A percentile compares a stretch with the other conserved stretches of the same genome.
These are phyloP conservation scores for Hyparrhenia diplandra DNA, from an alignment of 176 grass and related monocot species.

Conservation along the genomic window DNA sequence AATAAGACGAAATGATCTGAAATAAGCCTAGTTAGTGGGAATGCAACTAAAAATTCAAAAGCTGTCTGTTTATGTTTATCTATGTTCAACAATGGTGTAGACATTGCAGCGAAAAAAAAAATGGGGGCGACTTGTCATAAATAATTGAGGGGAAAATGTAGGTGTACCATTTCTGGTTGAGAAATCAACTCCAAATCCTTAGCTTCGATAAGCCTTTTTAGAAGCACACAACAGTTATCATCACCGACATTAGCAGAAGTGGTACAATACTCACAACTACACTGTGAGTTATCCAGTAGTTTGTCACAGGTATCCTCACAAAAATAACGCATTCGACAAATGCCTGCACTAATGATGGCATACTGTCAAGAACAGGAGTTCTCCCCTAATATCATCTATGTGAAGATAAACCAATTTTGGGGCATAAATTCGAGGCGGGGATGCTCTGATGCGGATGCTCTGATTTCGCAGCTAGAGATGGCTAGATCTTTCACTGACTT, in stretches of 20 bases:
- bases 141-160: neutral
- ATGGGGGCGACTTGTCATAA: too few species aligned
- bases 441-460: neutral
- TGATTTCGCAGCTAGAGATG: too few species aligned
- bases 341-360: neutral
- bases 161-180: neutral
- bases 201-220: too few species aligned
- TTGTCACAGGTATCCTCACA: neutral
- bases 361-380: neutral
- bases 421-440: neutral
- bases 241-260: too few species aligned
- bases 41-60: neutral
- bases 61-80: neutral
- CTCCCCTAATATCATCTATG: too few species aligned
- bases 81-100: neutral
- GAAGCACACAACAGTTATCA: too few species aligned
- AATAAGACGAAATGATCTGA: too few species aligned
- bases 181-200: too few species aligned
- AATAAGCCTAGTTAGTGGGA: too few species aligned
- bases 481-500: too few species aligned
- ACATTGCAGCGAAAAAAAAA: neutral
- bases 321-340: neutral
- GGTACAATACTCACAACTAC: too few species aligned
- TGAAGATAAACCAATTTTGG: neutral
- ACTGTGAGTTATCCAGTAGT: too few species aligned